Evolutionary conservation across 2,329 filamentous ascomycete species (phyloP).

Genomic region (Claviceps sp.): DNA sequence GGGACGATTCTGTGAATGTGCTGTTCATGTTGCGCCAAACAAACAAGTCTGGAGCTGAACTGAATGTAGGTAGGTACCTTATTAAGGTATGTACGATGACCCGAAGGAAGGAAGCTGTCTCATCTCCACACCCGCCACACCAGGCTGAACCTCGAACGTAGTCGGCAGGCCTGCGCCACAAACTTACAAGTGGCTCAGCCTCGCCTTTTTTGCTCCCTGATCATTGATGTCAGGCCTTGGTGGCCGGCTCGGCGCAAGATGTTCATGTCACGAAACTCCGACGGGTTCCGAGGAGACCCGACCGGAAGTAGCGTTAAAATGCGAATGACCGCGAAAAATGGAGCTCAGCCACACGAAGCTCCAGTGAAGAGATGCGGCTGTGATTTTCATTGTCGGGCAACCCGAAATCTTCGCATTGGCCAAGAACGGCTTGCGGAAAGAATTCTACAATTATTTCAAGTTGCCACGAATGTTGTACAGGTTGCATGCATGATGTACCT

Average conservation of each 20-base stretch:
- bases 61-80: too few species aligned
- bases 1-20: background rate
- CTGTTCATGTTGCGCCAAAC: background rate
- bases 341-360: constrained; percentile 7
- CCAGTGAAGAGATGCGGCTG: constrained; percentile 7
- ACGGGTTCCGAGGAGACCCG: constrained; percentile 18
- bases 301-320: constrained; percentile 5
- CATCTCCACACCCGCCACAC: background rate
- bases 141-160: background rate
- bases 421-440: background rate
- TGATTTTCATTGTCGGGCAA: background rate
- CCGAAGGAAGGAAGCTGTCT: too few species aligned
- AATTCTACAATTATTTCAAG: too few species aligned
- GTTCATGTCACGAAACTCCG: constrained; percentile 11
- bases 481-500: too few species aligned
- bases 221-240: background rate
- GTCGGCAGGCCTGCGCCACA: background rate
- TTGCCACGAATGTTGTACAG: too few species aligned
- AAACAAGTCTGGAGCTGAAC: background rate
- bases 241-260: background rate
- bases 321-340: constrained; percentile 6
- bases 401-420: background rate
- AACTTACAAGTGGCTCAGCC: background rate
- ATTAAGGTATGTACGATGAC: too few species aligned
- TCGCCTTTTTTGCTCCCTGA: background rate